A percentile compares a stretch with the other conserved stretches of the same genome.
These are phyloP conservation scores for Tribonema minus DNA, from an alignment of 108 stramenopile species.

Conservation along the genomic window DNA sequence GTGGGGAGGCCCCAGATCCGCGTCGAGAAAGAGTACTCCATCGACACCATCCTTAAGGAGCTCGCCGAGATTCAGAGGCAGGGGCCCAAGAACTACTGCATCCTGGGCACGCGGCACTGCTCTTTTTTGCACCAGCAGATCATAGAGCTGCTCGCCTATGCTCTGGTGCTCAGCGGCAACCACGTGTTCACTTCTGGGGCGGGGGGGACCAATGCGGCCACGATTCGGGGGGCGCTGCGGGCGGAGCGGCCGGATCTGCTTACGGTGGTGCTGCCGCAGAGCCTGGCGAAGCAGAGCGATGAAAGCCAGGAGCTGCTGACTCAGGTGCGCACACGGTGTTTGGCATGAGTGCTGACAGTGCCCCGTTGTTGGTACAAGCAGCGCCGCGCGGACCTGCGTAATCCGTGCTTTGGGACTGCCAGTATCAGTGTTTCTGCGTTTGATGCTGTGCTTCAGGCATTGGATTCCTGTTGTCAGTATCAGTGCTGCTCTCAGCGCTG, in stretches of 20 bases:
- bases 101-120: constrained; percentile 87
- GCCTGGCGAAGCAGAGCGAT: constrained; percentile 71
- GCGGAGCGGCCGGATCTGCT: constrained; percentile 75
- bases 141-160: constrained; percentile 85
- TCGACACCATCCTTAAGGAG: constrained; percentile 77
- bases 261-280: constrained; percentile 84
- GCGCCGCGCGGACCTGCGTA: too few relatives aligned
- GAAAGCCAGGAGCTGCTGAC: constrained; percentile 78
- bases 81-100: constrained; percentile 83
- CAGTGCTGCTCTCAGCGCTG: too few relatives aligned
- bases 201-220: constrained; percentile 78
- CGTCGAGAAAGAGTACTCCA: constrained; percentile 59
- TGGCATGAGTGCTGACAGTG: too few relatives aligned
- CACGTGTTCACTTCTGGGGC: constrained; percentile 87
- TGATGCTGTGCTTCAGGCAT: too few relatives aligned
- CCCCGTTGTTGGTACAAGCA: too few relatives aligned
- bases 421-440: too few relatives aligned
- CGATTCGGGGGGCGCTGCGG: constrained; percentile 68
- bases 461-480: too few relatives aligned
- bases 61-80: constrained; percentile 81
- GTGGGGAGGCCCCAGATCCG: too few relatives aligned
- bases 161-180: constrained; percentile 81
- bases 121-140: constrained; percentile 89
- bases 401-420: too few relatives aligned
- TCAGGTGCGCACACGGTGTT: too few relatives aligned